These are phyloP conservation scores for Hyaloperonospora brassicae DNA, from an alignment of 352 stramenopile genomes.

Conservation along the genomic window DNA sequence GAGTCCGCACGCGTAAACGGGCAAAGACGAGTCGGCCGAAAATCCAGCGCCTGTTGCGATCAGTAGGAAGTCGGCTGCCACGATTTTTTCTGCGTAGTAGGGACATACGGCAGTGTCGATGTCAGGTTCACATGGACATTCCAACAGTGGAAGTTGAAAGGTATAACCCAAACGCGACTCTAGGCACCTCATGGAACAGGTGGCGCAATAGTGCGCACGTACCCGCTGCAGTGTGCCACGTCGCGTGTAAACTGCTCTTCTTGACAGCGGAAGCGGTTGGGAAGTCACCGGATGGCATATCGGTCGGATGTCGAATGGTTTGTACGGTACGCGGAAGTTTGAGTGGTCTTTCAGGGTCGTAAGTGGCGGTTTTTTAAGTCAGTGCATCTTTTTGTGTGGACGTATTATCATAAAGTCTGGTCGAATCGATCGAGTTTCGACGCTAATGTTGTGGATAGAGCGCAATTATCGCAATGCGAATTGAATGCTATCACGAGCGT, in stretches of 20 bases:
- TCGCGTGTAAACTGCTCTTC: constrained; percentile 6
- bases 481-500: too few species aligned
- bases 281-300: too few species aligned
- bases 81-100: constrained; percentile 46
- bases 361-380: too few species aligned
- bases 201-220: neutral
- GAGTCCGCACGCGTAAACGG: constrained; percentile 74
- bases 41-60: constrained; percentile 86
- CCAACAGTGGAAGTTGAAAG: neutral
- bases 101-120: constrained; percentile 1
- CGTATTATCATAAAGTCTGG: too few species aligned
- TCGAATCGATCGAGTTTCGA: too few species aligned
- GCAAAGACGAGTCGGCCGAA: constrained; percentile 83
- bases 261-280: constrained; percentile 11
- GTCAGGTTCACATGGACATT: neutral
- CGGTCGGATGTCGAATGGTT: too few species aligned
- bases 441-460: too few species aligned
- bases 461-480: too few species aligned
- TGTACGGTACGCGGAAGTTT: too few species aligned
- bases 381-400: too few species aligned
- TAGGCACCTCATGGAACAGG: neutral
- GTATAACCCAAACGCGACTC: neutral
- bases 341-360: too few species aligned
- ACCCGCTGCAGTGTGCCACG: constrained; percentile 33
- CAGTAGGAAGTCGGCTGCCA: constrained; percentile 74